Conservation (phyloP, 148 eudicot genomes). For the Arctostaphylos glauca region DNA sequence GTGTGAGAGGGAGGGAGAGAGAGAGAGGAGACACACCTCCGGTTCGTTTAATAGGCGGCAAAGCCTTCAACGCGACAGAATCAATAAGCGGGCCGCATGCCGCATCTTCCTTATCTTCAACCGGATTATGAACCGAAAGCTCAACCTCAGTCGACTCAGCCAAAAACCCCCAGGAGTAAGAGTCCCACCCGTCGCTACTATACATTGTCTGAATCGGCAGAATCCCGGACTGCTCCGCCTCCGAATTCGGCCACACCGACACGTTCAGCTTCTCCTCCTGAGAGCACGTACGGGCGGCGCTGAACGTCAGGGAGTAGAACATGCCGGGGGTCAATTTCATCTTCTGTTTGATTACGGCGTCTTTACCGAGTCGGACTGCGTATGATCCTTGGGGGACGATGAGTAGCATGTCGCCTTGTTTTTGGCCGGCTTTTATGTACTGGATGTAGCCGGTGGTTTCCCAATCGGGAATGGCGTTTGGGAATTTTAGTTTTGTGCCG, state of each 20-base stretch:
- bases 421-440: constrained; percentile 48
- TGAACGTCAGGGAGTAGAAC: constrained; percentile 44
- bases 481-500: constrained; percentile 35
- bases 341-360: constrained; percentile 39
- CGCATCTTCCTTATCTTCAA: constrained; percentile 32
- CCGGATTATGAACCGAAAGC: constrained; percentile 37
- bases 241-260: constrained; percentile 25
- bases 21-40: constrained; percentile 12
- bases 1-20: no score
- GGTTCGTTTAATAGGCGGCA: constrained; percentile 19
- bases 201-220: constrained; percentile 47
- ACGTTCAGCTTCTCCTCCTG: constrained; percentile 43
- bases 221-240: constrained; percentile 32
- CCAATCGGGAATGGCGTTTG: constrained; percentile 43
- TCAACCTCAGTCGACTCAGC: constrained; percentile 30
- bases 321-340: constrained; percentile 27
- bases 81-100: constrained; percentile 55
- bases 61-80: constrained; percentile 35
- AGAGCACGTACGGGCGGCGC: constrained; percentile 46
- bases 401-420: constrained; percentile 52
- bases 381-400: constrained; percentile 44
- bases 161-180: constrained; percentile 43
- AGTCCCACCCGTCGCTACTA: constrained; percentile 49
- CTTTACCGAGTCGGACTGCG: constrained; percentile 47
- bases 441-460: constrained; percentile 39